These are phyloP conservation scores for Cytospora piceae DNA, from an alignment of 2,329 filamentous ascomycete genomes.

Conservation along the genomic window DNA sequence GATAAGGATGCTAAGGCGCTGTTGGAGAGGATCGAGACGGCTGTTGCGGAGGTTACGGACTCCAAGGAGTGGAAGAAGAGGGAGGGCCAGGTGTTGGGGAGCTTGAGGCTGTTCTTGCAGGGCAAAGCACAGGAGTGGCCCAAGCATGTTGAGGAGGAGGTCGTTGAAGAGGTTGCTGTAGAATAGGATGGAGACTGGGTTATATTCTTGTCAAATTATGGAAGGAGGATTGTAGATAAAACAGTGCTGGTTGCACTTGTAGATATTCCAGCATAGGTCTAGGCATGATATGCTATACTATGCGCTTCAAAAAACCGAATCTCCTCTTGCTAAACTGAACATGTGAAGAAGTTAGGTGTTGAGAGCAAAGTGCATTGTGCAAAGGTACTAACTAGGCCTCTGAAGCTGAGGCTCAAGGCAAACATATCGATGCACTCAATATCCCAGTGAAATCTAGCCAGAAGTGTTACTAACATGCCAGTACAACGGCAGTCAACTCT, in stretches of 20 bases:
- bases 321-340: background rate
- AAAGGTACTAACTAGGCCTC: background rate
- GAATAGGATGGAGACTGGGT: background rate
- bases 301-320: background rate
- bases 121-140: constrained; percentile 37
- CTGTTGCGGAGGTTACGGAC: constrained; percentile 39
- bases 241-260: background rate
- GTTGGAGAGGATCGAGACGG: constrained; percentile 53
- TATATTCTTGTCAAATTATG: background rate
- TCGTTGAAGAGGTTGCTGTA: background rate
- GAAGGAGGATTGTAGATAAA: background rate
- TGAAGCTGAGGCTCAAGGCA: background rate
- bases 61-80: constrained; percentile 46
- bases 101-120: constrained; percentile 45
- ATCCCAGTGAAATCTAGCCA: background rate
- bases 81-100: constrained; percentile 48
- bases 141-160: constrained; percentile 10
- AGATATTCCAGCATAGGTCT: background rate
- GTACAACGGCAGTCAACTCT: too few relatives aligned
- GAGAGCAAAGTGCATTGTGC: background rate
- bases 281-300: background rate
- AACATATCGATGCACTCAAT: background rate
- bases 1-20: constrained; percentile 64
- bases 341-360: background rate
- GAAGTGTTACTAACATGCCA: too few relatives aligned